Evolutionary conservation across 169 alveolate species (phyloP).

Genomic region (Eimeria acervulina): DNA sequence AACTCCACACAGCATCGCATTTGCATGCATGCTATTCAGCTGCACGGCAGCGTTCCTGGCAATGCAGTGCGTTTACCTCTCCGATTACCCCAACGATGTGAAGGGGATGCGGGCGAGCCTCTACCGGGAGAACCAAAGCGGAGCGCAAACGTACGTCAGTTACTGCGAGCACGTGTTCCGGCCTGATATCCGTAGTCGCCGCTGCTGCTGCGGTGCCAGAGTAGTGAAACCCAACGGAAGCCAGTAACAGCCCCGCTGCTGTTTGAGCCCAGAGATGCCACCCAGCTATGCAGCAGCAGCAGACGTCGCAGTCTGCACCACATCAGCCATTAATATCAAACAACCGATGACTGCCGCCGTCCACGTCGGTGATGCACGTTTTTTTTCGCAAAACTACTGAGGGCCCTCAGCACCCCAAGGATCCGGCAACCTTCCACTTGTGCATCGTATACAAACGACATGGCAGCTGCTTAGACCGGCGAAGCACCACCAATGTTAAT

Average conservation of each 20-base stretch:
- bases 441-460: neutral
- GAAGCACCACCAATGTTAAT: neutral
- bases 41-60: neutral
- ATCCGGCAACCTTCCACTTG: neutral
- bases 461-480: neutral
- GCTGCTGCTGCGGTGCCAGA: constrained; percentile 36
- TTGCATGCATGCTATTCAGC: neutral
- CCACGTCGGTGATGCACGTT: neutral
- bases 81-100: constrained; percentile 64
- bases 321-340: neutral
- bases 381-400: neutral
- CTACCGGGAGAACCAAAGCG: constrained; percentile 74
- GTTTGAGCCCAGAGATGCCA: constrained; percentile 66
- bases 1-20: neutral
- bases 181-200: neutral
- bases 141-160: constrained; percentile 69
- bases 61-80: neutral
- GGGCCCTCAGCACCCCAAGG: neutral
- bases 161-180: constrained; percentile 20
- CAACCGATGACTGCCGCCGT: neutral
- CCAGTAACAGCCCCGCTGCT: constrained; percentile 17
- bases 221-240: constrained; percentile 62
- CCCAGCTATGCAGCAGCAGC: constrained; percentile 73
- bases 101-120: constrained; percentile 78
- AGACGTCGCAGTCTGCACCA: constrained; percentile 47